phyloP scores from a whole-genome alignment of 2,329 filamentous ascomycete species.

The Bipolaris gigantea region DNA sequence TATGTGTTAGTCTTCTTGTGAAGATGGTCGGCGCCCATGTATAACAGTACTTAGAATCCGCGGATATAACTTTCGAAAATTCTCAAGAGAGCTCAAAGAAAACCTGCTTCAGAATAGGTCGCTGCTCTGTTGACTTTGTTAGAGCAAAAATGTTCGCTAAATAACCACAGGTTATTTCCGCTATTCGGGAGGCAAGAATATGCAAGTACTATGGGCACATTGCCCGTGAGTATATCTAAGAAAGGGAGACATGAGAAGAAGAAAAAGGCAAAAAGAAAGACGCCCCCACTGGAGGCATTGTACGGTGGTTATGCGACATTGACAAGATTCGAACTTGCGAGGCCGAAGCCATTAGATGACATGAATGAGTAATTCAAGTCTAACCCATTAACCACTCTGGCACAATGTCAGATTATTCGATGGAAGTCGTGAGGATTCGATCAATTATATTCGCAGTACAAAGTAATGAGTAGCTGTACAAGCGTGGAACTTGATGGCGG shows the following conservation, averaged over 20 bases:
- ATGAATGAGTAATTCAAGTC: constrained; percentile 44
- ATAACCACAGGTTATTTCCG: too few species aligned
- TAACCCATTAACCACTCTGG: constrained; percentile 50
- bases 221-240: background rate
- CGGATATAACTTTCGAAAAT: too few species aligned
- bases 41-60: too few species aligned
- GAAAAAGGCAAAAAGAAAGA: background rate
- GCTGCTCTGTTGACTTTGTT: too few species aligned
- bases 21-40: too few species aligned
- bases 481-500: background rate
- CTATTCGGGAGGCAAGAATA: background rate
- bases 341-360: constrained; percentile 49
- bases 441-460: background rate
- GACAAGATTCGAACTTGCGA: constrained; percentile 46
- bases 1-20: too few species aligned
- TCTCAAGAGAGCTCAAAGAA: too few species aligned
- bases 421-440: background rate
- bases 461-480: too few species aligned
- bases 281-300: background rate
- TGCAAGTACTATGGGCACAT: too few species aligned
- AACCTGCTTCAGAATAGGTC: too few species aligned
- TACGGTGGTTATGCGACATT: constrained; percentile 17
- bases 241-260: background rate
- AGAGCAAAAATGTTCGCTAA: too few species aligned
- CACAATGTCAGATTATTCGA: constrained; percentile 31